Percentiles rank a stretch among this genome's conserved stretches.
These are phyloP conservation scores for Cystobasidium ongulense DNA, from an alignment of 768 basidiomycete species.

Conservation along the genomic window DNA sequence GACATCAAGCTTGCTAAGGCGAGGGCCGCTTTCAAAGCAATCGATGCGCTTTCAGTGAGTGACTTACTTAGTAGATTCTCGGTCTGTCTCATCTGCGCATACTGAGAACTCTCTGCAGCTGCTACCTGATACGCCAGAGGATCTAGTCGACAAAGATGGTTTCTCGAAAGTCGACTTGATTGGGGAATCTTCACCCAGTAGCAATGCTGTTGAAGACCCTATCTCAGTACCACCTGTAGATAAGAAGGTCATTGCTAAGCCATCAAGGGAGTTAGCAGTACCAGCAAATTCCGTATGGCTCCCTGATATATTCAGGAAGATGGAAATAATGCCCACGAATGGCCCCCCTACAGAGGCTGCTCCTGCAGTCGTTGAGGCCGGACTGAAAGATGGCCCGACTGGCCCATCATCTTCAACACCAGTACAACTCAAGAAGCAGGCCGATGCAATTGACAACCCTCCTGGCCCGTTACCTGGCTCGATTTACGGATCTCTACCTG, in stretches of 20 bases:
- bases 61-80: neutral
- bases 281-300: neutral
- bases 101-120: neutral
- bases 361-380: neutral
- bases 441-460: neutral
- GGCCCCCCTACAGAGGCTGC: neutral
- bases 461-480: constrained; percentile 15
- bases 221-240: neutral
- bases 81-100: neutral
- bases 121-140: constrained; percentile 12
- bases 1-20: constrained; percentile 27
- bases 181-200: neutral
- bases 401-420: neutral
- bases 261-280: neutral
- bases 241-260: neutral
- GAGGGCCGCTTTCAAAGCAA: constrained; percentile 28
- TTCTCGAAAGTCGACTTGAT: neutral
- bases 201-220: neutral
- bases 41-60: constrained; percentile 10
- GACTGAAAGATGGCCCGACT: neutral
- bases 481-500: constrained; percentile 18
- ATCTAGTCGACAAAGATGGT: neutral
- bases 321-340: neutral
- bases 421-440: constrained; percentile 8
- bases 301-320: neutral